Evolutionary conservation across 2,329 filamentous ascomycete genomes (phyloP), one percentile per base, ranked within the genome.

Genomic region (Nothophaeocryptopus gaeumannii): DNA sequence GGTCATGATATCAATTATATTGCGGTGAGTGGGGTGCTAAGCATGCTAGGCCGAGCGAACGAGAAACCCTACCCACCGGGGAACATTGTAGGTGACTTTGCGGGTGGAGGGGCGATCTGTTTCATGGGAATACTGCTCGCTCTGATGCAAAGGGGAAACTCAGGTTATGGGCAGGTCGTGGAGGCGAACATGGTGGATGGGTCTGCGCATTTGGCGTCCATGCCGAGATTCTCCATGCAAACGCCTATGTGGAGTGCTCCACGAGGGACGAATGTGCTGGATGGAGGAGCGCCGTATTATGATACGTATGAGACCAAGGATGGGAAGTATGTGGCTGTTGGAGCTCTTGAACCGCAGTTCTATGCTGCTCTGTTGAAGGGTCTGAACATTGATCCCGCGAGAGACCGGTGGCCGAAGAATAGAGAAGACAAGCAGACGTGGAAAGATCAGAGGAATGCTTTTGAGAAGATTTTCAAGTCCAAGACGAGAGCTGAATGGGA

Each of bases 171-270:
- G 0, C 92, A 96, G 71, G 85, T 96, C 10, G 90, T 97, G 8
- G 89, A 96, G 72, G 89, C 88, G 12, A 96, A 95, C 69, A 97
- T 97, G 92, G 92, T 96, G 10, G 92, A 97, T 72, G 92, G 92
- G 8, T 82, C 80, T 15, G 81, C 83, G 32, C 92, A 92, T 68
- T 73, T 97, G 20, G 84, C 85, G 1, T 86, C 84, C 0, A 92
- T 92, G 72, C 85, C 88, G 44, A 78, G 92, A 31, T 74, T 95
- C 53, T 76, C 77, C 26, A 75, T 78, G 54, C 84, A 85, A 65
- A 83, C 76, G 5, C 77, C 80, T 1, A 65, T 83, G 34, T 91
- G 89, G 75, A 67, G 74, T 59, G 68, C 69, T 3, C 77, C 81
- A 20, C 76, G 91, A 41, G 92, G 92, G 0, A 76, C 78, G 47